Evolutionary conservation across 2,329 filamentous ascomycete species (phyloP), one percentile per base, ranked within the genome.

Genomic region (Sporothrix pallida): DNA sequence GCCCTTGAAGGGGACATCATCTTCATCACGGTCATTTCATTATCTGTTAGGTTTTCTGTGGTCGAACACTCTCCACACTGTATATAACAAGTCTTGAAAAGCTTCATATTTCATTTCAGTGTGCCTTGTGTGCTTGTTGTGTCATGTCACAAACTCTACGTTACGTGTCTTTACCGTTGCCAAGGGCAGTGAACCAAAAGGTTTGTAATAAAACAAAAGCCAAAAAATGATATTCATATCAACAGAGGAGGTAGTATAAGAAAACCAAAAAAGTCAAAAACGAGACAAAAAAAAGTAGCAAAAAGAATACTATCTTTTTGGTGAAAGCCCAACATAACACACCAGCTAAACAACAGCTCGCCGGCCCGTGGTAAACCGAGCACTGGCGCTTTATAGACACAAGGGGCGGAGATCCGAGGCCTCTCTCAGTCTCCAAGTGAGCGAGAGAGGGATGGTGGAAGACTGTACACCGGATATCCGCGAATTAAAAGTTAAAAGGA

Each of bases 1-100:
- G 23, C 3, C 23, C 23, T 26, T 26, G 3, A 5, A 37, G 31
- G 31, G 31, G 31, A 37, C 31, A 37, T 37, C 2, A 3, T 37
- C 31, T 37, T 37, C 31, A 37, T 37, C 31, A 37, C 31, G 31
- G 3, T 37, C 20, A n/a, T 48, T 42, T 65, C 7, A n/a, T 13
- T 63, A 20, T n/a, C 37, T 69, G 23, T 48, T 23, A 60, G n/a
- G 54, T 60, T 65, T 42, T 42, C 26, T 44, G 68, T 70, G 48
- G 48, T 71, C 44, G 73, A 72, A 46, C 72, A 73, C 74, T 75
- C 73, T 73, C 73, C 71, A 75, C 74, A 74, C 71, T 73, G 73
- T 71, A 71, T 73, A 73, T 75, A 73, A 17, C 62, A 65, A 54
- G 67, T 56, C 65, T 72, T 73, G 70, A 37, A 68, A 63, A 62